Base-by-base conservation (phyloP, 2,329 filamentous ascomycete genomes). In the Fusarium illudens region DNA sequence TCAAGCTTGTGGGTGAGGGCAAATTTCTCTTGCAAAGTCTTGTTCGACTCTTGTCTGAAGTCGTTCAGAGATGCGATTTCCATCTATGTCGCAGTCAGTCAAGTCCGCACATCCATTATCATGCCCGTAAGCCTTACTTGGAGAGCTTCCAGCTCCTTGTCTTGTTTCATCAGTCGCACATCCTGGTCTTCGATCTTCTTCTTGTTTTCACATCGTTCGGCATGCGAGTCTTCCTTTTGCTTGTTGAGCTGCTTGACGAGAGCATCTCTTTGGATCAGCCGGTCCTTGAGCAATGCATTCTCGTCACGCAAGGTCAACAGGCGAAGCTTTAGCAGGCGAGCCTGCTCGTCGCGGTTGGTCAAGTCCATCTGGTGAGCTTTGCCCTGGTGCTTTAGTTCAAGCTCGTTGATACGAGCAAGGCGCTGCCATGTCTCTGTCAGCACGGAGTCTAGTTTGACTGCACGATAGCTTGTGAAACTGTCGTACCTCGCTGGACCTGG, bases 221-320 rank as follows among this genome's bases (percentile, higher is more conserved):
- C 67, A 15, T 76, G 77, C 5, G 82, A 68, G 22, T 80, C 77
- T 10, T 84, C 79, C 60, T 79, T 77, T 56, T 81, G 77, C 13
- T 78, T 75, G 0, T 74, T 71, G 12, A 87, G 75, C 10, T 78
- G 69, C 29, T 87, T 86, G 52, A 90, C 84, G 42, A 87, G 84
- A 53, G 87, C 83, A 53, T 91, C 87, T 68, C 87, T 86, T 36
- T 87, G 80, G 4, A 83, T 79, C 17, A 94, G 77, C 66, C 90
- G 84, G 44, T 89, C 86, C 67, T 88, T 86, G 27, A 97, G 79
- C 10, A 87, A 84, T 49, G 89, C 86, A 67, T 90, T 92, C 66
- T 96, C 91, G 68, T 94, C 89, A 65, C 90, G 85, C n/a, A 92
- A 82, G n/a, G 94, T 79, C 56, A 94, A 80, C 57, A 90, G 84